A percentile compares a stretch with the other conserved stretches of the same genome.
phyloP scores from a whole-genome alignment of 768 basidiomycete species.

The Leccinum sublutescens region DNA sequence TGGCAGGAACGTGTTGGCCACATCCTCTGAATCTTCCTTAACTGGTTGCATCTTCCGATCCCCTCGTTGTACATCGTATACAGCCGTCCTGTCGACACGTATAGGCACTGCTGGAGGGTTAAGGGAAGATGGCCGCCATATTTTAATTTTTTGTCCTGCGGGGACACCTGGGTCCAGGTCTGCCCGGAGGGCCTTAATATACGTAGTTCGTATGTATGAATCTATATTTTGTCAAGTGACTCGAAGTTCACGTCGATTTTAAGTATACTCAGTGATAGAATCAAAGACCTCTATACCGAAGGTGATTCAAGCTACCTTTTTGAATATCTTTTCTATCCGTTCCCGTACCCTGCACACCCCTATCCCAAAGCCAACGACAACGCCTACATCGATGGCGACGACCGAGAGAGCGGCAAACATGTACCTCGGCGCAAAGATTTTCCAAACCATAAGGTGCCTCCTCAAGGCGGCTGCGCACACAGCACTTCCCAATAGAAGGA shows the following conservation, averaged over 20 bases:
- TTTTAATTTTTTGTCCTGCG: no score
- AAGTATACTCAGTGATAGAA: not conserved
- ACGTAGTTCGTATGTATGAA: no score
- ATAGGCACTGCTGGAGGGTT: no score
- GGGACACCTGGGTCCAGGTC: no score
- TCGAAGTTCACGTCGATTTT: not conserved
- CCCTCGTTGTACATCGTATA: no score
- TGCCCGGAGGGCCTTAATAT: no score
- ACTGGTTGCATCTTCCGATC: no score
- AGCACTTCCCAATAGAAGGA: slow-evolving; percentile 66
- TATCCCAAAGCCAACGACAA: slow-evolving; percentile 24
- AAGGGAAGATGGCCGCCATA: no score
- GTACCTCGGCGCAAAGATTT: slow-evolving; percentile 95
- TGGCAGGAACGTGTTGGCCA: no score
- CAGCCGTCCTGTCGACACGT: no score
- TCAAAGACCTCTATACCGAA: not conserved
- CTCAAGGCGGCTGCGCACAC: slow-evolving; percentile 71
- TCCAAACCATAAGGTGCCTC: slow-evolving; percentile 97
- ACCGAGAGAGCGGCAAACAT: slow-evolving; percentile 73
- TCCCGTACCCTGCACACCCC: slow-evolving; percentile 22
- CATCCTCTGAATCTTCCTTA: no score
- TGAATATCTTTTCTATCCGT: slow-evolving; percentile 24
- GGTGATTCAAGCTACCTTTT: slow-evolving; percentile 7
- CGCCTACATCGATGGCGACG: slow-evolving; percentile 65
- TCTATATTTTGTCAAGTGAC: no score